phyloP scores from a whole-genome alignment of 768 basidiomycete species.

The Tubosaeta sp. region DNA sequence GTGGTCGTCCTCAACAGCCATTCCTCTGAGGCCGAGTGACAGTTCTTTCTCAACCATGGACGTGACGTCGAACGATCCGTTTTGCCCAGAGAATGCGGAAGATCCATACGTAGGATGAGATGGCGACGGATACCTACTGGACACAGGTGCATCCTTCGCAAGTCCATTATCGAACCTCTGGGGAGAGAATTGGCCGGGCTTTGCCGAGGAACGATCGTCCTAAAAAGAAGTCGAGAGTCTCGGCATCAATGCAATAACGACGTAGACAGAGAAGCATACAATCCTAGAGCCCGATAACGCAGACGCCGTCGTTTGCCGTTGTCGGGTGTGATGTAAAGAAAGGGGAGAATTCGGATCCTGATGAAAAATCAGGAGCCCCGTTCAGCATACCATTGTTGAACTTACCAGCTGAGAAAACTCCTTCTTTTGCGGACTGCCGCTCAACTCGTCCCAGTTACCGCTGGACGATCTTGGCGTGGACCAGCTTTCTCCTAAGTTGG shows the following conservation, averaged over 20 bases:
- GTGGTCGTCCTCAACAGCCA: conserved; percentile 55
- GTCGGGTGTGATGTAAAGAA: conserved; percentile 43
- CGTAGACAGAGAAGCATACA: conserved; percentile 27
- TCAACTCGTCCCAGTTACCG: conserved; percentile 59
- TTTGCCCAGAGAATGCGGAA: conserved; percentile 29
- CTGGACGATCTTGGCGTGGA: conserved; percentile 45
- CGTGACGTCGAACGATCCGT: conserved; percentile 35
- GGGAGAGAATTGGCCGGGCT: conserved; percentile 49
- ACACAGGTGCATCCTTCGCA: conserved; percentile 36
- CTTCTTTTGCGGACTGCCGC: conserved; percentile 45
- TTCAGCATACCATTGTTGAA: conserved; percentile 8
- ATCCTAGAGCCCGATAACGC: conserved; percentile 39
- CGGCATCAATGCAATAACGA: conserved; percentile 13
- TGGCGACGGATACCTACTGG: conserved; percentile 46
- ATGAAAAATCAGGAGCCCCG: conserved; percentile 12
- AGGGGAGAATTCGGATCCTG: conserved; percentile 43
- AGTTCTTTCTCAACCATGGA: conserved; percentile 50
- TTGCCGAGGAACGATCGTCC: conserved; percentile 47
- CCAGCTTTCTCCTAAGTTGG: conserved; percentile 50
- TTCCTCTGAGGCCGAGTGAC: conserved; percentile 54
- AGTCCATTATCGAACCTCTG: conserved; percentile 48
- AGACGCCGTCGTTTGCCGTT: conserved; percentile 38
- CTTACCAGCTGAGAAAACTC: conserved; percentile 48
- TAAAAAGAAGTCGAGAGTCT: conserved; percentile 22
- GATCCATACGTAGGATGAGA: conserved; percentile 36